Evolutionary conservation across 1,284 basidiomycete genomes (phyloP), one percentile per base, ranked within the genome.

Genomic region (Melanopsichium pennsylvanicum): DNA sequence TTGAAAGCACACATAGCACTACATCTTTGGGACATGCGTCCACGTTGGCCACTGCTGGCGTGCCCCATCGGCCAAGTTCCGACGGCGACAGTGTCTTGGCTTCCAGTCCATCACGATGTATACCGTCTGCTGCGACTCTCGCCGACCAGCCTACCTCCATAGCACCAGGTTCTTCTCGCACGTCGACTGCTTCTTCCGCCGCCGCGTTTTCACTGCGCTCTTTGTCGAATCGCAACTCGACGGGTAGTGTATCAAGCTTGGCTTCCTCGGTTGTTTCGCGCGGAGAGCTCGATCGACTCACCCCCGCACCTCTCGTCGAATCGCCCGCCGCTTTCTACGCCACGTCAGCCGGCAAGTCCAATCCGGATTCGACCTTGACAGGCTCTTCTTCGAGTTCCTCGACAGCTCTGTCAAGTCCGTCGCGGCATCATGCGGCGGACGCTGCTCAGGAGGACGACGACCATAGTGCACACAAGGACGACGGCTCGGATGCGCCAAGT

Each of bases 151-250:
- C 48, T 29, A 9, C 52, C 4, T 56, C 59, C 4, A 34, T 19
- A 7, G 47, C 50, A 18, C 54, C 60, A 2, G 42, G 63, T 6
- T 70, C 68, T 3, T 70, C 67, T 5, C 56, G 70, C 18, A 57
- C 63, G 23, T 70, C 67, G 21, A 70, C 67, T 10, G 61, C 70
- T 10, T 72, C 64, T 11, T 68, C 64, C 5, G 70, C 70, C 2
- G 73, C 73, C 31, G 68, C 70, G 3, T 73, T 73, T 45, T 70
- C 69, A 11, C 45, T 76, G 15, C 60, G 74, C 18, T 69, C 63
- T 5, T 31, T 76, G 6, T 76, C 74, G 2, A 67, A 76, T 32
- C 64, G 74, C 19, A 70, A 57, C 37, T 76, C 74, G 5, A 67
- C 58, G 1, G 67, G 69, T 25, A 70, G 68, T 33, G 59, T 62